Conservation (phyloP, 164 flowering plant species). For the Chimonanthus praecox region DNA sequence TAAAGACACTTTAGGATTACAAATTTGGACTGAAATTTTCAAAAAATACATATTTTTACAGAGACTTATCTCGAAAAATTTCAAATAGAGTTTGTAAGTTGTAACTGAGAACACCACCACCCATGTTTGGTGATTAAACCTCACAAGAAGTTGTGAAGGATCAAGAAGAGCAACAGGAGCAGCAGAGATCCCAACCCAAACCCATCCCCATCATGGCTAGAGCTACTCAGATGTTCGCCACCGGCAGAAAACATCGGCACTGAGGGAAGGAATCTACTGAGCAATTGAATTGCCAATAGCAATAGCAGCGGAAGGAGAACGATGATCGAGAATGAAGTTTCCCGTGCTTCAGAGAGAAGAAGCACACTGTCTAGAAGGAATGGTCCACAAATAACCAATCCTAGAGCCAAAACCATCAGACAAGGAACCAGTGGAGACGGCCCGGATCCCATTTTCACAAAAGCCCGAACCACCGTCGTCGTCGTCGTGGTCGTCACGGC, state of each 20-base stretch:
- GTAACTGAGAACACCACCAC: too few relatives aligned
- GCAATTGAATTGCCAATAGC: constrained; percentile 24
- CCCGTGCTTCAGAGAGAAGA: constrained; percentile 6
- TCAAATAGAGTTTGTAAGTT: too few relatives aligned
- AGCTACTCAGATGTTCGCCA: constrained; percentile 7
- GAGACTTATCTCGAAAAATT: too few relatives aligned
- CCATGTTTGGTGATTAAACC: neutral
- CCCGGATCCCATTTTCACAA: constrained; percentile 12
- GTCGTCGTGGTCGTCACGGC: neutral
- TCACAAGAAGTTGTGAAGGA: constrained; percentile 27
- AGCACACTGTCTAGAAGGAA: constrained; percentile 9
- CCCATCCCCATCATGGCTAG: constrained; percentile 23
- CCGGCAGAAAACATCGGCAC: constrained; percentile 4
- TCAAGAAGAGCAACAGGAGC: constrained; percentile 32
- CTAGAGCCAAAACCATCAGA: constrained; percentile 28
- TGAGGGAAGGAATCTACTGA: constrained; percentile 21
- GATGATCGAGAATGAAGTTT: constrained; percentile 3
- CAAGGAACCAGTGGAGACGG: constrained; percentile 47
- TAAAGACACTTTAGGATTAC: too few relatives aligned
- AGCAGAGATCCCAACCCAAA: constrained; percentile 34
- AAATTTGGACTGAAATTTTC: too few relatives aligned
- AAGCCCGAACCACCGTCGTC: too few relatives aligned
- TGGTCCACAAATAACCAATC: constrained; percentile 25
- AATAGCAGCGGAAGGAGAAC: constrained; percentile 20
- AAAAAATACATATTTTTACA: too few relatives aligned